Evolutionary conservation across 441 rosid genomes (phyloP).

Genomic region (Populus tomentosa): DNA sequence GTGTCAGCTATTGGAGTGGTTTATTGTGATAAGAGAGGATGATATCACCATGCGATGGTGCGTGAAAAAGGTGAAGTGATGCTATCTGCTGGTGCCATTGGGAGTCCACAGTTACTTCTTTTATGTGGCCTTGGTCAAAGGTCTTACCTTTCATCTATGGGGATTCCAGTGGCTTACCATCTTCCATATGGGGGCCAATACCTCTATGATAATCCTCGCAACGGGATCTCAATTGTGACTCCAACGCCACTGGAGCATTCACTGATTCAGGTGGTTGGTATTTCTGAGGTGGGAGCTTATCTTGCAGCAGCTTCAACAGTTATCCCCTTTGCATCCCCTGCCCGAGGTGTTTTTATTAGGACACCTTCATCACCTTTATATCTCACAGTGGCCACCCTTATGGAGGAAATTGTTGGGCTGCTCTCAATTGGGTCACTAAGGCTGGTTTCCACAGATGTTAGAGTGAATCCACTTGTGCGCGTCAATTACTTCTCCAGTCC

Average conservation of each 20-base stretch:
- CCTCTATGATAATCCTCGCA: constrained; percentile 78
- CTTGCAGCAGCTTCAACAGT: constrained; percentile 79
- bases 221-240: constrained; percentile 82
- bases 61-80: constrained; percentile 69
- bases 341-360: constrained; percentile 53
- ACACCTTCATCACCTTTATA: constrained; percentile 60
- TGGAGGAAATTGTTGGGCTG: constrained; percentile 76
- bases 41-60: constrained; percentile 74
- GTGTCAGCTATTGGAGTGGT: constrained; percentile 64
- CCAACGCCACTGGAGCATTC: constrained; percentile 76
- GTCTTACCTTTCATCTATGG: constrained; percentile 80
- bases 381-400: constrained; percentile 76
- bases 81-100: constrained; percentile 77
- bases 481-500: not conserved
- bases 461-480: too few relatives aligned
- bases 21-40: constrained; percentile 59
- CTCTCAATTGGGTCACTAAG: constrained; percentile 44
- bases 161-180: constrained; percentile 71
- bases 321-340: too few relatives aligned
- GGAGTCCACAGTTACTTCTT: too few relatives aligned
- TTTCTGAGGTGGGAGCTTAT: constrained; percentile 68
- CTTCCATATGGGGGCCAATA: constrained; percentile 70
- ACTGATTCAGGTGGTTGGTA: constrained; percentile 80
- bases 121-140: too few relatives aligned
- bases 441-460: too few relatives aligned